Base-by-base conservation (phyloP, 306 rosid species). In the Mimosa pudica region DNA sequence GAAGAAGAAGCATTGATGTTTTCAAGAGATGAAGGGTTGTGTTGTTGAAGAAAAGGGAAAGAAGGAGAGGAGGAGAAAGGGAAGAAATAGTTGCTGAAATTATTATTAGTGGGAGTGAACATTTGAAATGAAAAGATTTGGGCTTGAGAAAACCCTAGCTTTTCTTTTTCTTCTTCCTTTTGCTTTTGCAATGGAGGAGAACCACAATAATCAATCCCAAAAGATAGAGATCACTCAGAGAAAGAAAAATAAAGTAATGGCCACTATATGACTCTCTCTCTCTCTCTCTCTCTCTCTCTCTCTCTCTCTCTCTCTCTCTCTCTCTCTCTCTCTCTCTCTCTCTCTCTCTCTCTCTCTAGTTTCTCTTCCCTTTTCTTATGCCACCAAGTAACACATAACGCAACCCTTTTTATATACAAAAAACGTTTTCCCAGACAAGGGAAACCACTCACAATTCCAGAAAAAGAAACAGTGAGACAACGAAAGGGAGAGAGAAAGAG, bases 21-120 rank as follows among this genome's bases (percentile, higher is more conserved):
- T n/a, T 44, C 52, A 18, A n/a, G 10, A 17, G n/a, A 6, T 4
- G 10, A 47, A 69, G 32, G 54, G 42, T 38, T 38, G 42, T 41
- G 72, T 16, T 41, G 72, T 16, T 55, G 30, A 69, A 77, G 78
- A 79, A 70, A 82, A 82, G 79, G 86, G 12, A 70, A 81, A 17
- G 71, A 41, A 66, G 52, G 18, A 69, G 73, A 24, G 1, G 71
- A 38, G 2, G 71, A 66, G 24, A n/a, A 38, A 9, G 71, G 87
- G 61, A 85, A 88, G 77, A 81, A 88, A 77, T 72, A 87, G 74
- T 88, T 88, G 86, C 67, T 81, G 55, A 79, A 63, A 16, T 62
- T 80, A 74, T 74, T 80, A 74, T 75, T 81, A 64, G 79, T 72
- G 32, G 91, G 85, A 81, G 96, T 85, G 82, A 88, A 88, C 98